Conservation (phyloP, 495 filamentous ascomycete genomes). For the Copromyces sp. region DNA sequence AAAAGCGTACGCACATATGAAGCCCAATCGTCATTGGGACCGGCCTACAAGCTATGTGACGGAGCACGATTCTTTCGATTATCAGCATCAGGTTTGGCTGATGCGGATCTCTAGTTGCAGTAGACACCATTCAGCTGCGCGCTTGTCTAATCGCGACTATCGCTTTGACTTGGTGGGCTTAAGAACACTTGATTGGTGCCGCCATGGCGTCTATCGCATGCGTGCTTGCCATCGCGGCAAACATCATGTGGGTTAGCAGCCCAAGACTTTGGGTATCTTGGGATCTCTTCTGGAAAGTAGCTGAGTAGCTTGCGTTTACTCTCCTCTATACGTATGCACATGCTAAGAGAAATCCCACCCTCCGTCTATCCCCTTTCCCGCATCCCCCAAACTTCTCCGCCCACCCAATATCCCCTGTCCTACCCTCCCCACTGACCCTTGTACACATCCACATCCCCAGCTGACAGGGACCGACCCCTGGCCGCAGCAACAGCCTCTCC, state of each 20-base stretch:
- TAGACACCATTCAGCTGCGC: neutral
- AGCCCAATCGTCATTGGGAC: neutral
- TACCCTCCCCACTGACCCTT: neutral
- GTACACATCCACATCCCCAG: constrained; percentile 5
- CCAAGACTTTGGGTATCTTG: neutral
- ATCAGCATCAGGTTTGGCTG: neutral
- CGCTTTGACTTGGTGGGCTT: neutral
- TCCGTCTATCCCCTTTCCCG: neutral
- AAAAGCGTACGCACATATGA: neutral
- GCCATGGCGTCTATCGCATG: neutral
- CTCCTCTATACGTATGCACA: neutral
- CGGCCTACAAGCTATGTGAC: neutral
- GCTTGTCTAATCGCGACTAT: neutral
- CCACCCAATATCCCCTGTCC: neutral
- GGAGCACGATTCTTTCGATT: neutral
- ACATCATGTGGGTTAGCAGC: neutral
- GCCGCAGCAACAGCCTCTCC: constrained; percentile 12
- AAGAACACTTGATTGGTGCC: neutral
- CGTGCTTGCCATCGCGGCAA: neutral
- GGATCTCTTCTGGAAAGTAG: neutral
- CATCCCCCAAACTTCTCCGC: constrained; percentile 7
- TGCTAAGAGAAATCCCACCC: neutral
- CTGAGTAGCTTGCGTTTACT: neutral
- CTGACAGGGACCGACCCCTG: constrained; percentile 15
- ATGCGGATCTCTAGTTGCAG: neutral